Evolutionary conservation across 2,329 filamentous ascomycete species (phyloP), one percentile per base, ranked within the genome.

Genomic region (Fusarium odoratissimum): DNA sequence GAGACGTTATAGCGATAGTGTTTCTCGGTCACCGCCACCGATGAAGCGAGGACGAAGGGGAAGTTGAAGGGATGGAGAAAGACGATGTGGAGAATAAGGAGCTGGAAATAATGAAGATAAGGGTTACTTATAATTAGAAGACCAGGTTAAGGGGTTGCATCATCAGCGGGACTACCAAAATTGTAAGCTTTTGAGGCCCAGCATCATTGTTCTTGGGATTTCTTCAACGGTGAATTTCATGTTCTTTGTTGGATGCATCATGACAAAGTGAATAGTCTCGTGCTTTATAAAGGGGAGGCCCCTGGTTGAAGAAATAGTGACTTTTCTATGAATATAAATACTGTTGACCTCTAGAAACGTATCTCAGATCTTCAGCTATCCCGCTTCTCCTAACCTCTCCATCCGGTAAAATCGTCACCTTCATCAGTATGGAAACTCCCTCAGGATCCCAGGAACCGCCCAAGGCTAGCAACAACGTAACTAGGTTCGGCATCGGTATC

Each of bases 41-140:
- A 67, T 78, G 72, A 80, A 81, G 64, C 78, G 78, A 42, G 79
- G 78, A 44, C 73, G 79, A 46, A 76, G 75, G n/a, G 75, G 73
- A 37, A 77, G 72, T 57, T 79, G 64, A 77, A 46, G 45, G 49
- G 57, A 8, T 23, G 23, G 48, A 42, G 52, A 40, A 57, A 52
- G 51, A n/a, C 23, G 49, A 30, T 31, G 37, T 21, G 54, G 37
- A 65, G 35, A 30, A 58, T 31, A 38, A 16, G 31, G 51, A 66
- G 30, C 52, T 30, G 45, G 63, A 62, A 45, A 48, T 64, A 56
- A 66, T 70, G 64, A 56, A 63, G 60, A 62, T 41, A 25, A 51
- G 37, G 60, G 60, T 45, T 54, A 45, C n/a, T 48, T 64, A 46
- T 68, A 75, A 57, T 62, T 72, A 71, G 74, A 69, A 63, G 60